These are phyloP conservation scores for Tolypocladium album DNA, from an alignment of 2,329 filamentous ascomycete species.

Conservation along the genomic window DNA sequence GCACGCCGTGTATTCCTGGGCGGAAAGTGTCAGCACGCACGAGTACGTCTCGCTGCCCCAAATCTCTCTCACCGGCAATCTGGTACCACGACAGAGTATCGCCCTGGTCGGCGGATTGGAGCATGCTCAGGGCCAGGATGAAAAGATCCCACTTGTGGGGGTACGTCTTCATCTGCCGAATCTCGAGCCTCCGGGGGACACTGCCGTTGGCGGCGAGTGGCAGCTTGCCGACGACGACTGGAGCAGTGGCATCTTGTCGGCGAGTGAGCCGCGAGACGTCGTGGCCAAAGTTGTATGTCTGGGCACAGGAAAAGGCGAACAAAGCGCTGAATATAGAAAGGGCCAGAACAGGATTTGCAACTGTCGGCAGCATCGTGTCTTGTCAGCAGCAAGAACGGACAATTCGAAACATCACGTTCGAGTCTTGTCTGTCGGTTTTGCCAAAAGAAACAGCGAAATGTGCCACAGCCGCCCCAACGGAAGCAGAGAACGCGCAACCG, in stretches of 20 bases:
- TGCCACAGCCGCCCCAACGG: not conserved
- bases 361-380: slow-evolving; percentile 2
- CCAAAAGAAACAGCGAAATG: not conserved
- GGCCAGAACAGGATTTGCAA: not conserved
- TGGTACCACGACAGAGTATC: slow-evolving; percentile 64
- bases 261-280: slow-evolving; percentile 28
- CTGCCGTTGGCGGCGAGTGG: slow-evolving; percentile 27
- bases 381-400: not conserved
- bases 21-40: not conserved
- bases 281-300: slow-evolving; percentile 40
- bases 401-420: not conserved
- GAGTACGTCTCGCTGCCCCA: not conserved
- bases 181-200: slow-evolving; percentile 47
- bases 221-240: slow-evolving; percentile 32
- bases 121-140: slow-evolving; percentile 61
- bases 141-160: slow-evolving; percentile 65
- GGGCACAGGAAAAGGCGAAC: slow-evolving; percentile 5
- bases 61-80: slow-evolving; percentile 50
- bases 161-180: slow-evolving; percentile 54
- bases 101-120: slow-evolving; percentile 56
- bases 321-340: not conserved
- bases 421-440: no score
- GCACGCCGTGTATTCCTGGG: slow-evolving; percentile 70
- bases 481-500: not conserved
- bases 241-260: slow-evolving; percentile 23